Base-by-base conservation (phyloP, 495 filamentous ascomycete genomes). In the Aspergillus kassunensis region DNA sequence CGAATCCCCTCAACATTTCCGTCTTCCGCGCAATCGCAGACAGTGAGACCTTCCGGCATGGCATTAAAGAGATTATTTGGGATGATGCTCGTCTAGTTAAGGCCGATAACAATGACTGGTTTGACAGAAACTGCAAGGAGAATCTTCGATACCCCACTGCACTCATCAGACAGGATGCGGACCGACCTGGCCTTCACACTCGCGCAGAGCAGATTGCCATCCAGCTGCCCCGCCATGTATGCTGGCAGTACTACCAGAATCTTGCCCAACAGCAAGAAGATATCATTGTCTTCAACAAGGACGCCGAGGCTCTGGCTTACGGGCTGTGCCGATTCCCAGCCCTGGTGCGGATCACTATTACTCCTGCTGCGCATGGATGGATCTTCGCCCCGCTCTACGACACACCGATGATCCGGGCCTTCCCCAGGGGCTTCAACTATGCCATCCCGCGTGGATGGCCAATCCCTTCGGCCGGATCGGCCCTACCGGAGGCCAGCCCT, bases 391-490 rank as follows among this genome's bases (percentile, higher is more conserved):
- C 64, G 16, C 43, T 67, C 8, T 67, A 67, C 44, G 49, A 64
- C 27, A 70, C 64, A 23, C 62, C 62, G n/a, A 67, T 63, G 55
- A 67, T 70, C 24, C 64, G 60, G 18, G 47, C 46, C 18, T 66
- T 70, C 39, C 60, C 62, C 21, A 42, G 42, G 16, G 58, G 56
- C 25, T 65, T 65, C 15, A 63, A 65, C 33, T 69, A 69, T 40
- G 54, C 55, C 9, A 62, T 65, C 41, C 58, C 55, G 13, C 57
- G 58, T 15, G 61, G 57, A 39, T 69, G 61, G 64, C 59, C 48
- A 19, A 44, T 20, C 6, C 15, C 21, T 42, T 10, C 42, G 53
- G 35, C 30, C 42, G 40, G 19, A 24, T 19, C 49, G 29, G 23
- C 45, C 30, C 19, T 30, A 42, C 53, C 43, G 25, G 18, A 49